Evolutionary conservation across 2,329 filamentous ascomycete species (phyloP), one percentile per base, ranked within the genome.

Genomic region (Xylariaceae sp.): DNA sequence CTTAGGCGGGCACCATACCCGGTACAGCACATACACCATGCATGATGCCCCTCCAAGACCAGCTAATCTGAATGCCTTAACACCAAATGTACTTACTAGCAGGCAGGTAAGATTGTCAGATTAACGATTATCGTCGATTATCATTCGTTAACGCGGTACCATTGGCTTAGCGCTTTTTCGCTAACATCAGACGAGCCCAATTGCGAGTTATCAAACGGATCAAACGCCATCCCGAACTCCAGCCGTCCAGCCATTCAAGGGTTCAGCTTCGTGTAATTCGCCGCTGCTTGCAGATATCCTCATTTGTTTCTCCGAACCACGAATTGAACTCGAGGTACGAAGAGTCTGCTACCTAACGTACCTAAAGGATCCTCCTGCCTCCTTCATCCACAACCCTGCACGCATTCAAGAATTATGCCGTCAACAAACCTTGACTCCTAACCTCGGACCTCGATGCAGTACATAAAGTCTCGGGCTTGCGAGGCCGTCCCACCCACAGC

Each of bases 281-380:
- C 49, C 58, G 50, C 56, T 16, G 57, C 48, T 50, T 52, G 49
- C 41, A 44, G 23, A 46, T 48, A 37, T 44, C 55, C 48, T 50
- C 42, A 32, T 62, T 56, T 62, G 60, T 62, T 60, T 60, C 60
- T 62, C 60, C 60, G 60, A 54, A 21, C 54, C 29, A 56, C 41
- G 20, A 32, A 55, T n/a, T n/a, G n/a, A n/a, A n/a, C n/a, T n/a
- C n/a, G n/a, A n/a, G n/a, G n/a, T n/a, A 26, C 23, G 23, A 26
- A 9, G 23, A 26, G 14, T 37, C 9, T 37, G 14, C 5, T 16
- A 37, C 14, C 32, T 37, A 37, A 37, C 23, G 32, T 37, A 37
- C 23, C 5, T 37, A 37, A 37, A 16, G 32, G 32, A 37, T 37
- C 32, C 6, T 37, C 32, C 32, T 3, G 6, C 5, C 32, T 37